Evolutionary conservation across 306 rosid species (phyloP), one percentile per base, ranked within the genome.

Genomic region (Castanospermum australe): DNA sequence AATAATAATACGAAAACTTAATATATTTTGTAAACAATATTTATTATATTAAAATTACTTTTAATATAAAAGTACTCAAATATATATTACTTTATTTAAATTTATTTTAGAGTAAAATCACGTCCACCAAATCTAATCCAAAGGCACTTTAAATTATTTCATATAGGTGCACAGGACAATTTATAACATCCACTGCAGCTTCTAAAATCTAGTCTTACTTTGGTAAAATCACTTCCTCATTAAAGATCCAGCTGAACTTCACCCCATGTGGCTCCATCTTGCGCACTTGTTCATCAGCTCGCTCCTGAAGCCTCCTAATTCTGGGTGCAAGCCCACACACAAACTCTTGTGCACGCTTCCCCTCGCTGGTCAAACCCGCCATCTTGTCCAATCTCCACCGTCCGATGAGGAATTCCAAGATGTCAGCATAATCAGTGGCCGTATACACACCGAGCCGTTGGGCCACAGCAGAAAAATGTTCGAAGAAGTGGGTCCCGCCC

Each of bases 161-260:
- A n/a, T n/a, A n/a, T n/a, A n/a, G n/a, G n/a, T n/a, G n/a, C n/a
- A n/a, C n/a, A n/a, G n/a, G n/a, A n/a, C n/a, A n/a, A n/a, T n/a
- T n/a, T n/a, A n/a, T n/a, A n/a, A n/a, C n/a, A n/a, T n/a, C n/a
- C n/a, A n/a, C n/a, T n/a, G n/a, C n/a, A n/a, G n/a, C n/a, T n/a
- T n/a, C n/a, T n/a, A n/a, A n/a, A n/a, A n/a, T n/a, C n/a, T n/a
- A n/a, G n/a, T n/a, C n/a, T n/a, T n/a, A n/a, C n/a, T n/a, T n/a
- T n/a, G n/a, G n/a, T n/a, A n/a, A n/a, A n/a, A n/a, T n/a, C n/a
- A n/a, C n/a, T 11, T 81, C 85, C 36, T 81, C 81, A 18, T 81
- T 70, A 39, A 84, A 88, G 25, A 88, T 78, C 89, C 92, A 88
- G 79, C 92, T 88, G 39, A 88, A 88, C 79, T 81, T 81, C 5